These are phyloP conservation scores for Nakataea oryzae DNA, from an alignment of 2,329 filamentous ascomycete species.

Conservation along the genomic window DNA sequence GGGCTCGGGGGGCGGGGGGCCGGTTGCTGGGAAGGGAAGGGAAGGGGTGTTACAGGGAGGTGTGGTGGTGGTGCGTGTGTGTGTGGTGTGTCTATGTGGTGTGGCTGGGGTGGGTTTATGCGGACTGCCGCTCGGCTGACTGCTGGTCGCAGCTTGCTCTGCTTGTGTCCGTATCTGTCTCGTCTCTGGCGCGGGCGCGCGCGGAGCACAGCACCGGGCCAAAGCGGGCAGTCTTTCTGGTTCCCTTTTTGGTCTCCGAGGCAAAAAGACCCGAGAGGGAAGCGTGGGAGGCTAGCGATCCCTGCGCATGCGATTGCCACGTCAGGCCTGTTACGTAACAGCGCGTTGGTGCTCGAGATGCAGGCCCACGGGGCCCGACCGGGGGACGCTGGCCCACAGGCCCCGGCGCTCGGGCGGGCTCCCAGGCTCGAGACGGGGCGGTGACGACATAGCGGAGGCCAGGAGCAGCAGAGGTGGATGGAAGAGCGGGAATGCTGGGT, in stretches of 20 bases:
- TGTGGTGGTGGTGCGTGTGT: too few relatives aligned
- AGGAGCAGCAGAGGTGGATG: background rate
- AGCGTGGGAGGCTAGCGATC: background rate
- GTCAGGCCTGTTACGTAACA: background rate
- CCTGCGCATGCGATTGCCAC: background rate
- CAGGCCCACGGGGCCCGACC: background rate
- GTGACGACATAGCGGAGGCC: background rate
- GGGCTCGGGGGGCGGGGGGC: background rate
- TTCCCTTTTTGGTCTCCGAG: background rate
- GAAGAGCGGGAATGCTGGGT: too few relatives aligned
- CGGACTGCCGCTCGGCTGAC: background rate
- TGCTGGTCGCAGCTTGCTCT: background rate
- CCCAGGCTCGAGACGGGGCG: background rate
- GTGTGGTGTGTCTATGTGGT: too few relatives aligned
- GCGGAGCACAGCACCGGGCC: background rate
- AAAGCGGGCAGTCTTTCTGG: background rate
- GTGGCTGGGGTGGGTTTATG: background rate
- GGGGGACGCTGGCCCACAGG: background rate
- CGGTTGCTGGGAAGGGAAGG: background rate
- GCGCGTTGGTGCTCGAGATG: background rate
- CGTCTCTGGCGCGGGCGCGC: background rate
- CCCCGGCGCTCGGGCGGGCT: background rate
- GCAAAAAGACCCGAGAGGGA: background rate
- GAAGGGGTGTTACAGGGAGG: background rate
- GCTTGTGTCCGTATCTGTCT: too few relatives aligned